Evolutionary conservation across 306 rosid genomes (phyloP).

Genomic region (Cicer judaicum): DNA sequence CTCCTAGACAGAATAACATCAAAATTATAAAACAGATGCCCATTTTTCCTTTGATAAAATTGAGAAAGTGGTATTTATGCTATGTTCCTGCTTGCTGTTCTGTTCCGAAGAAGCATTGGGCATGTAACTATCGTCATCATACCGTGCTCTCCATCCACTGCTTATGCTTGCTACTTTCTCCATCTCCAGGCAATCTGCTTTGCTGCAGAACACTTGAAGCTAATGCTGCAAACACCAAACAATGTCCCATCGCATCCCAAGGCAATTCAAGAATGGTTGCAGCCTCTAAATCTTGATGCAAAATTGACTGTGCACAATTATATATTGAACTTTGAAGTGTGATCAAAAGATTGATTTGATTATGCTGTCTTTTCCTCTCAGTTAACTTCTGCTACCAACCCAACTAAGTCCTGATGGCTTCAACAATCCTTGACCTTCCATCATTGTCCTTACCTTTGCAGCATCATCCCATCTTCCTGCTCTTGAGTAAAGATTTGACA

Average conservation of each 20-base stretch:
- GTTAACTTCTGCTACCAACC: slow-evolving; percentile 46
- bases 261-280: background rate
- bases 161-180: slow-evolving; percentile 88
- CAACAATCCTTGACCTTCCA: slow-evolving; percentile 50
- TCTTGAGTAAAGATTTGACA: slow-evolving; percentile 56
- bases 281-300: background rate
- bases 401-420: slow-evolving; percentile 59
- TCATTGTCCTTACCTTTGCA: slow-evolving; percentile 47
- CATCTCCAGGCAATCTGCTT: slow-evolving; percentile 62
- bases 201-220: slow-evolving; percentile 56
- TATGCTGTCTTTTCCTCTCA: background rate
- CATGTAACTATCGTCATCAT: slow-evolving; percentile 62
- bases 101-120: slow-evolving; percentile 56
- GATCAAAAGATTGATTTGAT: slow-evolving; percentile 5
- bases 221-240: background rate
- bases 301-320: background rate
- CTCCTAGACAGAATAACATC: slow-evolving; percentile 34
- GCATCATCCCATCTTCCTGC: slow-evolving; percentile 61
- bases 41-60: slow-evolving; percentile 62
- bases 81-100: slow-evolving; percentile 60
- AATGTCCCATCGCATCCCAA: slow-evolving; percentile 6
- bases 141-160: slow-evolving; percentile 98
- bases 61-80: slow-evolving; percentile 51
- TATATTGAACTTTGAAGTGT: background rate
- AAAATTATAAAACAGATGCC: slow-evolving; percentile 54